These are phyloP conservation scores for Andalucia godoyi DNA, from an alignment of 78 protist genomes.

Conservation along the genomic window DNA sequence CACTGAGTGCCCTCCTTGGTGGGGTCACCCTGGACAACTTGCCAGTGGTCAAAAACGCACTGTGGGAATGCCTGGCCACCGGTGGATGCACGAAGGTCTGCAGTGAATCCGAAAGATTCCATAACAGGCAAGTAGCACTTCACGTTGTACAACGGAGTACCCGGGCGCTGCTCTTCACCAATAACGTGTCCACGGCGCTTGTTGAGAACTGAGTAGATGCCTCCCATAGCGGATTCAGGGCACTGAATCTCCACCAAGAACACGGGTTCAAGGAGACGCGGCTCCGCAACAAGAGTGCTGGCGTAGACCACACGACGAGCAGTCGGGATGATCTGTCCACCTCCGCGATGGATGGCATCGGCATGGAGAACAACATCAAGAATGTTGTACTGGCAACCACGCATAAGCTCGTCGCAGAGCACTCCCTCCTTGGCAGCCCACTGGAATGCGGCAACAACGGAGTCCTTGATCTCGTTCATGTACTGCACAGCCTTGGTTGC, in stretches of 20 bases:
- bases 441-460: constrained; percentile 86
- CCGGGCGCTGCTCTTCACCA: constrained; percentile 74
- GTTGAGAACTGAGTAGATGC: constrained; percentile 79
- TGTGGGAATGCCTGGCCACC: constrained; percentile 99
- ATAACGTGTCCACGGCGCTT: constrained; percentile 84
- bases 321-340: constrained; percentile 83
- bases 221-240: constrained; percentile 74
- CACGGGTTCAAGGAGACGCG: constrained; percentile 89
- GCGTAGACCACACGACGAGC: constrained; percentile 82
- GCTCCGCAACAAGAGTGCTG: constrained; percentile 60
- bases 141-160: constrained; percentile 76
- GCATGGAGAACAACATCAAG: constrained; percentile 93
- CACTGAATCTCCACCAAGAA: constrained; percentile 80
- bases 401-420: constrained; percentile 91
- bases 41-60: constrained; percentile 95
- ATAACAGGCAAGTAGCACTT: constrained; percentile 93
- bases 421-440: constrained; percentile 92
- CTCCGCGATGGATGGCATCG: constrained; percentile 98
- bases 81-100: constrained; percentile 92
- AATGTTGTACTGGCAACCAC: constrained; percentile 86
- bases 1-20: constrained; percentile 30
- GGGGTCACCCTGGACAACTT: constrained; percentile 51
- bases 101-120: constrained; percentile 98
- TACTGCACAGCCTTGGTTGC: constrained; percentile 80
- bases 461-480: constrained; percentile 93